Percentiles rank a stretch among this genome's conserved stretches.
phyloP scores from a whole-genome alignment of 345 rosid genomes.

The Populus euphratica region DNA sequence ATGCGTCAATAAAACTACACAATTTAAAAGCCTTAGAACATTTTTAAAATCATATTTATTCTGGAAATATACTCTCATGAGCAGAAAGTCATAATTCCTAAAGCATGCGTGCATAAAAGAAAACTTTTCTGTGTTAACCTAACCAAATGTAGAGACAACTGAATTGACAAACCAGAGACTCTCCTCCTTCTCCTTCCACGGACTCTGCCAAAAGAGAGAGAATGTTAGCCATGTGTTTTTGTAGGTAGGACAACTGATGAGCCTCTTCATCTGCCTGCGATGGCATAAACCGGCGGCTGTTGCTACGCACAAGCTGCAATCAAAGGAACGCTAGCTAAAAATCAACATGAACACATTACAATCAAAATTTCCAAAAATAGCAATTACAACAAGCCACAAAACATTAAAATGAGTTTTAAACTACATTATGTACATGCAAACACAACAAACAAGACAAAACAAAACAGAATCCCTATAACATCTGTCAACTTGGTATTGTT shows the following conservation, averaged over 20 bases:
- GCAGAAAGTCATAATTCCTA: background rate
- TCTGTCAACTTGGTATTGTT: background rate
- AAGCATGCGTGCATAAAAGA: background rate
- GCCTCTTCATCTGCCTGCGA: constrained; percentile 97
- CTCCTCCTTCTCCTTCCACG: constrained; percentile 82
- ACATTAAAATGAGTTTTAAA: background rate
- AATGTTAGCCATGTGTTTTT: constrained; percentile 87
- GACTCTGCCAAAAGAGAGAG: constrained; percentile 87
- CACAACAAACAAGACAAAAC: background rate
- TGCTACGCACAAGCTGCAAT: constrained; percentile 95
- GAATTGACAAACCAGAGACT: constrained; percentile 64
- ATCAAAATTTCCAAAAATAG: constrained; percentile 1
- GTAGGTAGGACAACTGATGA: constrained; percentile 91
- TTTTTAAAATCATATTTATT: background rate
- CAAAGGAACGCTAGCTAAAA: constrained; percentile 14
- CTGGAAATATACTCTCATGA: background rate
- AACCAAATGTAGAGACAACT: background rate
- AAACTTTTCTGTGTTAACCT: background rate
- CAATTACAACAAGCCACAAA: background rate
- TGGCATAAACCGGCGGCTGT: constrained; percentile 90
- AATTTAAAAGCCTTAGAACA: background rate
- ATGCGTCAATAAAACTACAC: background rate
- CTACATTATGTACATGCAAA: background rate
- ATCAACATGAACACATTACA: background rate
- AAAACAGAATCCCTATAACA: background rate